phyloP scores from a whole-genome alignment of 176 grass and related monocot species.

The Cenchrus fungigraminus region DNA sequence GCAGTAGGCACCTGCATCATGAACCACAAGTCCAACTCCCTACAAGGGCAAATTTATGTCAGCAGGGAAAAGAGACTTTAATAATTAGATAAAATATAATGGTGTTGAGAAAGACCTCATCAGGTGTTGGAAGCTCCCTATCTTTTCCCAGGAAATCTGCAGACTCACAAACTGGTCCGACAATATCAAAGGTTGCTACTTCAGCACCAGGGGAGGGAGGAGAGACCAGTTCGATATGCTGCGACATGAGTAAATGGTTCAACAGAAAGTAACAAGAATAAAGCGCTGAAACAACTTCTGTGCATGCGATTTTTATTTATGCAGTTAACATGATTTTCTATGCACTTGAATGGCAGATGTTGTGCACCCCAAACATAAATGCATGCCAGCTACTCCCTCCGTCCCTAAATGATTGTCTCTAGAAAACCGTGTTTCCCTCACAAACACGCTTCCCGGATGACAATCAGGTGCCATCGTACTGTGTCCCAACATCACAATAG shows the following conservation, averaged over 20 bases:
- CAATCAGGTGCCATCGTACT: neutral
- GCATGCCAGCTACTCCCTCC: neutral
- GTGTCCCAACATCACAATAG: neutral
- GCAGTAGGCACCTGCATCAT: slow-evolving; percentile 95
- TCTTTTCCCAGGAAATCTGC: slow-evolving; percentile 96
- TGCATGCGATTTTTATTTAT: slow-evolving; percentile 1
- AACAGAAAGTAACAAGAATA: neutral
- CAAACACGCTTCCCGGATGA: too few relatives aligned
- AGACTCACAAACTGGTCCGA: slow-evolving; percentile 98
- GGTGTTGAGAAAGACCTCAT: slow-evolving; percentile 51
- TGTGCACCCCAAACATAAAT: neutral
- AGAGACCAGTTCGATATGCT: slow-evolving; percentile 91
- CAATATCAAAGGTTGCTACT: slow-evolving; percentile 78
- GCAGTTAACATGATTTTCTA: neutral
- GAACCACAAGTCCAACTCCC: slow-evolving; percentile 94
- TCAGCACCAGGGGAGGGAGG: slow-evolving; percentile 59
- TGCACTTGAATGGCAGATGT: neutral
- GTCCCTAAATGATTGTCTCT: too few relatives aligned
- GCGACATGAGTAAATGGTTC: slow-evolving; percentile 35
- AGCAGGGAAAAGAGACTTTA: neutral
- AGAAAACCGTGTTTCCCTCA: too few relatives aligned
- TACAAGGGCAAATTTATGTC: slow-evolving; percentile 21
- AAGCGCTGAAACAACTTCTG: neutral
- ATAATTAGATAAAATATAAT: slow-evolving; percentile 18
- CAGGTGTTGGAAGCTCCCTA: slow-evolving; percentile 79